Conservation (phyloP, 2,329 filamentous ascomycete species). For the Paraconiothyrium sp. region DNA sequence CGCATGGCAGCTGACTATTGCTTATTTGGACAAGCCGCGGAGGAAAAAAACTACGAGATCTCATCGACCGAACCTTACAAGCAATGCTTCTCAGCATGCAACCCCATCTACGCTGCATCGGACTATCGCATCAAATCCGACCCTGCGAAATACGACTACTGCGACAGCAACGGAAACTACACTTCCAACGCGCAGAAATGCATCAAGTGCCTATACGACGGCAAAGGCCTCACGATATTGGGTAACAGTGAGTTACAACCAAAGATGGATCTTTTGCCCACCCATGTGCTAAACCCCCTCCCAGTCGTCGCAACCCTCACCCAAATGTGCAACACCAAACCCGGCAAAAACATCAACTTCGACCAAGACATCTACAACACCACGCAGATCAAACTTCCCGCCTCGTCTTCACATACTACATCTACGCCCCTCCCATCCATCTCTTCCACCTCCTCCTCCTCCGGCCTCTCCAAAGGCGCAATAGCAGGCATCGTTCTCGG, state of each 20-base stretch:
- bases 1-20: conserved; percentile 32
- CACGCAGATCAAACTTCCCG: conserved; percentile 21
- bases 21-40: conserved; percentile 28
- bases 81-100: conserved; percentile 28
- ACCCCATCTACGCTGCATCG: conserved; percentile 23
- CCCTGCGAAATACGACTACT: conserved; percentile 28
- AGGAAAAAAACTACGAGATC: conserved; percentile 27
- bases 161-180: conserved; percentile 29
- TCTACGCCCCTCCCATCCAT: conserved; percentile 14
- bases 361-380: conserved; percentile 28
- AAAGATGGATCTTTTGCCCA: no score
- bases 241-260: conserved; percentile 27
- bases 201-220: conserved; percentile 26
- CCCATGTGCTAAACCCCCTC: neutral
- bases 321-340: conserved; percentile 31
- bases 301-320: conserved; percentile 27
- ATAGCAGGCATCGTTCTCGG: conserved; percentile 31
- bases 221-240: conserved; percentile 26
- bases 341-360: conserved; percentile 24
- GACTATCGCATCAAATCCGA: conserved; percentile 28
- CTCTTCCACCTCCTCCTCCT: neutral
- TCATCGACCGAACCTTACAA: conserved; percentile 23
- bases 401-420: neutral
- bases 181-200: conserved; percentile 27
- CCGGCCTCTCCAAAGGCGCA: conserved; percentile 25